phyloP scores from a whole-genome alignment of 2,329 filamentous ascomycete genomes.

The Calonectria pauciramosa region DNA sequence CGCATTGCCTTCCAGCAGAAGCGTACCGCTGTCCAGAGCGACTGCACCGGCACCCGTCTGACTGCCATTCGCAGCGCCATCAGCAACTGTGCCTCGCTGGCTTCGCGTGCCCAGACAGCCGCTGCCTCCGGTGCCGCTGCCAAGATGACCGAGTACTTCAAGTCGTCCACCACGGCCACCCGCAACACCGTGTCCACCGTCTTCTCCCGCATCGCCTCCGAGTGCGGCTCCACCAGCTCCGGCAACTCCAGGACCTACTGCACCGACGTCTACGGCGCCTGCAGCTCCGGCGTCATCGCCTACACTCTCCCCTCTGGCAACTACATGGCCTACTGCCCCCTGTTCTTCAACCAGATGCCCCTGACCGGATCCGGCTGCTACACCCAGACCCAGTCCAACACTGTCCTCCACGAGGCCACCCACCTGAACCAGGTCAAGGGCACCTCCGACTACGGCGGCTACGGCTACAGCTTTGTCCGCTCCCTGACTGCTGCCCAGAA shows the following conservation, averaged over 20 bases:
- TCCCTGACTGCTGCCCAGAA: conserved; percentile 63
- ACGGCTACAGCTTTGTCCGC: conserved; percentile 65
- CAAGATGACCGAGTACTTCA: conserved; percentile 75
- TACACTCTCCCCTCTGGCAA: conserved; percentile 70
- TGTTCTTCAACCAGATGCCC: conserved; percentile 70
- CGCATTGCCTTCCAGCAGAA: conserved; percentile 62
- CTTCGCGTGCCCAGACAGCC: conserved; percentile 64
- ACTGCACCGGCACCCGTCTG: conserved; percentile 65
- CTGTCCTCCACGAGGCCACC: conserved; percentile 75
- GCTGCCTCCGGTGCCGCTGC: conserved; percentile 62
- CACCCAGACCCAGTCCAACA: conserved; percentile 75
- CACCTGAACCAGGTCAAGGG: conserved; percentile 71
- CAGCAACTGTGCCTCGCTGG: conserved; percentile 66
- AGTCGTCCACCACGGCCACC: conserved; percentile 60
- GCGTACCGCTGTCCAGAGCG: conserved; percentile 66
- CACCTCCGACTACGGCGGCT: conserved; percentile 72
- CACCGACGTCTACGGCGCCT: conserved; percentile 68
- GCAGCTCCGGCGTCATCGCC: conserved; percentile 66
- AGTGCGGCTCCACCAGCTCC: conserved; percentile 66
- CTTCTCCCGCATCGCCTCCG: conserved; percentile 63
- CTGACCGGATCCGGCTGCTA: conserved; percentile 67
- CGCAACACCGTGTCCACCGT: conserved; percentile 66
- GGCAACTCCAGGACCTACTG: conserved; percentile 70
- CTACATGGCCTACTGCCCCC: conserved; percentile 72
- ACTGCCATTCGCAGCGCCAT: conserved; percentile 64